Percentiles rank a stretch among this genome's conserved stretches.
These are phyloP conservation scores for Verticillium klebahnii DNA, from an alignment of 2,329 filamentous ascomycete genomes.

Conservation along the genomic window DNA sequence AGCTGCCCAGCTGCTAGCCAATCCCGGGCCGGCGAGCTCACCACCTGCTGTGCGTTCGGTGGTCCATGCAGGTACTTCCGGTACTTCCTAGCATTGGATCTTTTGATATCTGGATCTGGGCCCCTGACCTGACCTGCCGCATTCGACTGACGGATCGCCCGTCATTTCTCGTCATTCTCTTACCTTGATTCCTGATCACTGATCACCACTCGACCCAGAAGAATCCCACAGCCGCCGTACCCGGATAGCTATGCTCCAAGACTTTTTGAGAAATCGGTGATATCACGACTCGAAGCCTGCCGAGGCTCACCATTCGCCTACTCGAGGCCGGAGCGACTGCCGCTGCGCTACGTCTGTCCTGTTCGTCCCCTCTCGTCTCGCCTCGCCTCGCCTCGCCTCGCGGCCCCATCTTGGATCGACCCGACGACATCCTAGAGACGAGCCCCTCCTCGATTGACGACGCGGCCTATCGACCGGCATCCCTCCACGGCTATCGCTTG, in stretches of 20 bases:
- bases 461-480: background rate
- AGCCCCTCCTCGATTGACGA: background rate
- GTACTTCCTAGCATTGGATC: slow-evolving; percentile 2
- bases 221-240: background rate
- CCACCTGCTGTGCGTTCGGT: slow-evolving; percentile 10
- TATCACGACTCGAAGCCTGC: background rate
- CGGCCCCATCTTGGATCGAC: background rate
- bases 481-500: background rate
- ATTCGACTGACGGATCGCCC: background rate
- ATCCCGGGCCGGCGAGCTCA: background rate
- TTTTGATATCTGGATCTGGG: background rate
- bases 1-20: slow-evolving; percentile 4
- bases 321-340: background rate
- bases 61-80: slow-evolving; percentile 13
- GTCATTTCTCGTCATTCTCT: background rate
- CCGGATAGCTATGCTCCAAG: background rate
- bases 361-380: background rate
- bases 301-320: background rate
- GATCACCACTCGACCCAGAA: background rate
- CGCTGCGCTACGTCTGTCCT: background rate
- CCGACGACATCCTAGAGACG: background rate
- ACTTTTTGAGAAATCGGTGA: background rate
- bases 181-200: background rate
- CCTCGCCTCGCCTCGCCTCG: background rate
- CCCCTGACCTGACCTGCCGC: background rate